Evolutionary conservation across 805 yeast species (phyloP), one percentile per base, ranked within the genome.

Genomic region (Saccharomycopsis javanensis): DNA sequence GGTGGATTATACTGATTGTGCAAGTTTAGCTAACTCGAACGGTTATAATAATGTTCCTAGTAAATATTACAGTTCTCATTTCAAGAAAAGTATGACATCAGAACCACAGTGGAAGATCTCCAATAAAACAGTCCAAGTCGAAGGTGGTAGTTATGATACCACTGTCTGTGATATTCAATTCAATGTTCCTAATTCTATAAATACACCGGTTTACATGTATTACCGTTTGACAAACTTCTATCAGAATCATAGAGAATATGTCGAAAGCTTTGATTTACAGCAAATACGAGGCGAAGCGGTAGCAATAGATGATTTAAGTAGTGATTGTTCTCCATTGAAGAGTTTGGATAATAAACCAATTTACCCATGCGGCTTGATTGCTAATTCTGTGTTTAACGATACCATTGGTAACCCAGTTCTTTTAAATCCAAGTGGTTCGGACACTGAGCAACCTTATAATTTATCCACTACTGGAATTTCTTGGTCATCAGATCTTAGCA

Each of bases 191-290:
- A 74, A 75, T 46, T 82, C 81, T 55, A 76, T 94, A 67, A 75
- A 80, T 45, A 80, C 84, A 1, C 89, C 96, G 2, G 65, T 90
- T 5, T 90, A 77, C 68, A 66, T 90, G 63, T 94, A 88, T 71
- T 94, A 94, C 73, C 82, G 83, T 63, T 74, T 94, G 66, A 91
- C 97, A 38, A 90, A 90, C 69, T 94, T 92, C 69, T 90, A 78
- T 69, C 99, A 94, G 70, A 94, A 94, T 69, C 99, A 94, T 72
- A 81, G 99, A 60, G 89, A 92, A 61, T 94, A 90, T 67, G 98
- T 94, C 34, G 83, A 83, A 60, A 86, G 96, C 13, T 87, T 79
- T 69, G 96, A 90, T 68, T 79, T 85, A 69, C 75, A 77, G 37
- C 99, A 94, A 71, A 67, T 94, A 54, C 80, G 81, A 60, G 99